Base-by-base conservation (phyloP, 2,329 filamentous ascomycete genomes). In the Cytospora mali region DNA sequence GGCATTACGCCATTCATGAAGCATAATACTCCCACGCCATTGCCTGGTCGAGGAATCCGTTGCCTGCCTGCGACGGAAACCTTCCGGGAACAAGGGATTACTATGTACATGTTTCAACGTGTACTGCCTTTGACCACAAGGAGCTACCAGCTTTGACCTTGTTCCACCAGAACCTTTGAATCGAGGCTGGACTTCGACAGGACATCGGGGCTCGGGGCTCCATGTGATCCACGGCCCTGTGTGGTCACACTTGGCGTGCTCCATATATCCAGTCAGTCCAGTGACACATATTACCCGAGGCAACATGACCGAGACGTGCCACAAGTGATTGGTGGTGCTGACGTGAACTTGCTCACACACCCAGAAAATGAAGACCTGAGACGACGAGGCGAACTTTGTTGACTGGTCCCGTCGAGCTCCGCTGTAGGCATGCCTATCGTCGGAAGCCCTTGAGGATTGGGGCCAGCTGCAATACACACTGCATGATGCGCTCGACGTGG, bases 371-470 rank as follows among this genome's bases (percentile, higher is more conserved):
- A 52, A 61, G 39, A 6, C 27, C 42, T 29, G 52, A 56, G 46
- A 49, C 54, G 56, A 60, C 56, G 62, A 64, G 62, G 62, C 62
- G 53, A 50, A 27, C 23, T 25, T 27, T 48, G 33, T 27, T 55
- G 31, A 39, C 55, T 48, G 60, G 52, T 51, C 33, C 46, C 50
- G 28, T 57, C 39, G 51, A 50, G 48, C 53, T 39, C 31, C 28
- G 59, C 54, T 21, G 27, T 54, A 46, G n/a, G 42, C 23, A 46
- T 21, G 6, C 31, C n/a, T 52, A 25, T 31, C 33, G 18, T 27
- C 48, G 27, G 57, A 33, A 55, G 35, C 21, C 25, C 29, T 61
- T 46, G 39, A 29, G 39, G 25, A 29, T 62, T 55, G 27, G 42
- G 48, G 29, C 33, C 21, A 48, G 46, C n/a, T 27, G 50, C 59